Evolutionary conservation across 2,329 filamentous ascomycete species (phyloP), one percentile per base, ranked within the genome.

Genomic region (Clonostachys sp.): DNA sequence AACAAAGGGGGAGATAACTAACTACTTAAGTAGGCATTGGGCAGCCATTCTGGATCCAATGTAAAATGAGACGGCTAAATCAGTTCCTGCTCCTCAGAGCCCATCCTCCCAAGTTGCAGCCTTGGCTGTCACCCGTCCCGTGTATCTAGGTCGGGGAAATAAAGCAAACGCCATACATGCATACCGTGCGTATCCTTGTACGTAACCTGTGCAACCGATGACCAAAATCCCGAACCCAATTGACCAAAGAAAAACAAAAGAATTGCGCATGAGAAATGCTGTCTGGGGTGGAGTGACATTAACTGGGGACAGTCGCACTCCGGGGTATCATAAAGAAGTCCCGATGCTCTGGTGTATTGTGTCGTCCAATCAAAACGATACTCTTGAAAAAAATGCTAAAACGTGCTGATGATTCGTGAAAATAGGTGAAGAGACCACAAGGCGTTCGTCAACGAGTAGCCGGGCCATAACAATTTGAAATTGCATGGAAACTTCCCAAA

Each of bases 281-380:
- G 56, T 60, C 60, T 41, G 46, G 65, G 65, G 65, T 68, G 65
- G 64, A 65, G 60, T 63, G 62, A 64, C 60, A 54, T 61, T 60
- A 54, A 58, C 54, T 50, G 57, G 53, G 57, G 60, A 57, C 44
- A 55, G 55, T 61, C 61, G 64, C 63, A 64, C 64, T 67, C 66
- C 64, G 66, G 66, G 66, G 24, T 68, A 68, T 68, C 66, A 61
- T 62, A 43, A 51, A 60, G 52, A 61, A 55, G 52, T 60, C 58
- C 62, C 59, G 51, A 63, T 65, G 62, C 61, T 61, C 47, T 61
- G 57, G 57, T 63, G 57, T 66, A 64, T 62, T 55, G 54, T 50
- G 61, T 47, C 58, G 61, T 61, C 59, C 58, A 57, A 57, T 57
- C 58, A 61, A 55, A 56, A 57, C 54, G 45, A 49, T 51, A 53